Conservation (phyloP, 2,329 filamentous ascomycete genomes). For the Pseudopithomyces maydicus region DNA sequence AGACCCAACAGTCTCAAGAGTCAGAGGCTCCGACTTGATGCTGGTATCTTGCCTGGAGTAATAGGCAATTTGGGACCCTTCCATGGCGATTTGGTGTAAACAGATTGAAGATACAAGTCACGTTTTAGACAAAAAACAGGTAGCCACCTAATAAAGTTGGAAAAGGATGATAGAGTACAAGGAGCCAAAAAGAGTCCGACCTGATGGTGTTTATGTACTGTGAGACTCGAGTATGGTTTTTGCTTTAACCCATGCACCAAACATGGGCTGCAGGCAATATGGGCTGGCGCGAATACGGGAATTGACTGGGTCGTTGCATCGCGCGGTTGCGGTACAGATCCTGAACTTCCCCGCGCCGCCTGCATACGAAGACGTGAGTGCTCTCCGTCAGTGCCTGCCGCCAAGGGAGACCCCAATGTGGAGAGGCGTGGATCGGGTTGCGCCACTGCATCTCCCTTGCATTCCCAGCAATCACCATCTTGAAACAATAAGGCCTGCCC, state of each 20-base stretch:
- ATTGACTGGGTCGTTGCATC: slow-evolving; percentile 10
- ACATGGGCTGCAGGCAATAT: slow-evolving; percentile 2
- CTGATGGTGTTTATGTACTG: slow-evolving; percentile 12
- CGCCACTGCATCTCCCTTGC: slow-evolving; percentile 6
- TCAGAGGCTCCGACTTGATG: not conserved
- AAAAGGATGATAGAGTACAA: not conserved
- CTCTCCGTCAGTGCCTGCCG: slow-evolving; percentile 1
- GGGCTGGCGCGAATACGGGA: slow-evolving; percentile 11
- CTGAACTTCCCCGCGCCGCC: slow-evolving; percentile 1
- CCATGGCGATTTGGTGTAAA: not conserved
- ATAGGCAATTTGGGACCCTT: not conserved
- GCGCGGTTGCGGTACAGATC: slow-evolving; percentile 1
- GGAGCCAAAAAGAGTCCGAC: not conserved
- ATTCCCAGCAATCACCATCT: not conserved
- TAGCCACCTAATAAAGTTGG: not conserved
- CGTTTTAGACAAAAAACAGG: not conserved
- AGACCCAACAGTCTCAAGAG: not conserved
- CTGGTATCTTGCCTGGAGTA: not conserved
- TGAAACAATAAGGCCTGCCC: slow-evolving; percentile 8
- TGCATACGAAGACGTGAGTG: slow-evolving; percentile 5
- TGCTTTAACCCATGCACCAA: slow-evolving; percentile 6
- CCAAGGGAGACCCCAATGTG: not conserved
- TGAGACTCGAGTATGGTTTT: slow-evolving; percentile 1
- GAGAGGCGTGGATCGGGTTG: slow-evolving; percentile 1
- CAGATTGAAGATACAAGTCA: not conserved